Evolutionary conservation across 2,329 filamentous ascomycete genomes (phyloP), one percentile per base, ranked within the genome.

Genomic region (Akanthomyces muscarius): DNA sequence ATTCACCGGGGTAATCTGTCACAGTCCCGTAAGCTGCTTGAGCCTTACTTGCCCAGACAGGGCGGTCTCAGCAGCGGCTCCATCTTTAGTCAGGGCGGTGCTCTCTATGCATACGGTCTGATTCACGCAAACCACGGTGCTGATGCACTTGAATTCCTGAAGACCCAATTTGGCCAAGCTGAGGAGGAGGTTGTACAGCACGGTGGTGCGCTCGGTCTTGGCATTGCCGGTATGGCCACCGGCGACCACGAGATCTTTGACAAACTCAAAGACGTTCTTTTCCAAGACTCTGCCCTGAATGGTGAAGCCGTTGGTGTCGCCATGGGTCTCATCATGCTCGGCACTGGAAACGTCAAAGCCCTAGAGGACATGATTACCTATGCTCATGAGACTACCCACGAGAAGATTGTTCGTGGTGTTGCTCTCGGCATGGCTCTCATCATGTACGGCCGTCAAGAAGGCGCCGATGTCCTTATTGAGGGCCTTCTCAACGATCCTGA

Each of bases 61-160:
- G 86, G 86, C 57, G 86, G 88, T 28, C 85, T 92, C 45, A 88
- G 88, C 65, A 85, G 86, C 30, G 93, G 94, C 57, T 98, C 94
- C 21, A 88, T 94, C 62, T 99, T 96, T 73, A 97, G 94, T 72
- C 94, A 98, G 73, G 95, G 95, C 72, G 95, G 95, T 71, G 96
- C 95, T 28, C 83, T 99, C 2, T 99, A 96, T 72, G 95, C 95
- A 2, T 92, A 97, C 66, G 95, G 95, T 69, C 79, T 99, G 60
- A 97, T 99, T 64, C 97, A 98, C 73, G 93, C 95, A 70, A 99
- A 99, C 77, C 95, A 98, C 71, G 95, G 95, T 65, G 92, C 92
- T 5, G 90, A 93, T 71, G 95, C 96, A 16, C 80, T 95, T 4
- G 88, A 91, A 45, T 94, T 93, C 69, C 83, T 96, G 44, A 87